These are phyloP conservation scores for Xylariales sp. DNA, from an alignment of 2,329 filamentous ascomycete genomes.

Conservation along the genomic window DNA sequence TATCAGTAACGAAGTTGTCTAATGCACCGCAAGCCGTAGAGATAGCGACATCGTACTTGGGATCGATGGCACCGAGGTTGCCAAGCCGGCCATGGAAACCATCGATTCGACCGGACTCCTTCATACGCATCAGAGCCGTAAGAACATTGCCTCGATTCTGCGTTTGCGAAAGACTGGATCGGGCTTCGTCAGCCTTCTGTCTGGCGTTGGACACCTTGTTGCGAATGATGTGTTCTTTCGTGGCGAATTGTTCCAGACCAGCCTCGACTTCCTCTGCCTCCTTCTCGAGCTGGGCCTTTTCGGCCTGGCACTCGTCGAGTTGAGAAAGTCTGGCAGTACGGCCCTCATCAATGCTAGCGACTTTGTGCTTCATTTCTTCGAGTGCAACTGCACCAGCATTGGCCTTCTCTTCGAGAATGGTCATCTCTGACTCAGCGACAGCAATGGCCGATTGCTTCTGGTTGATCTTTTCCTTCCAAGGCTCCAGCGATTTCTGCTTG, in stretches of 20 bases:
- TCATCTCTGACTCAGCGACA: slow-evolving; percentile 89
- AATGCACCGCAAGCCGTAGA: slow-evolving; percentile 90
- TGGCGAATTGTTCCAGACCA: slow-evolving; percentile 66
- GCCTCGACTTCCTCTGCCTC: slow-evolving; percentile 67
- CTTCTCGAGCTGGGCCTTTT: slow-evolving; percentile 68
- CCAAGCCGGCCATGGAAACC: slow-evolving; percentile 95
- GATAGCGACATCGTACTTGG: slow-evolving; percentile 95
- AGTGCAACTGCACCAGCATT: slow-evolving; percentile 82
- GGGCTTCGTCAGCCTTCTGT: slow-evolving; percentile 93
- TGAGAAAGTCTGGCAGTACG: slow-evolving; percentile 67
- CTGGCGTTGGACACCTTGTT: slow-evolving; percentile 82
- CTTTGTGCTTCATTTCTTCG: slow-evolving; percentile 77
- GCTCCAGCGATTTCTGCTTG: slow-evolving; percentile 92
- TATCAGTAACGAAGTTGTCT: slow-evolving; percentile 95
- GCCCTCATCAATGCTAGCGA: slow-evolving; percentile 66
- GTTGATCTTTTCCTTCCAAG: slow-evolving; percentile 96
- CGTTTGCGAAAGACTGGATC: slow-evolving; percentile 81
- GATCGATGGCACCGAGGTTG: slow-evolving; percentile 88
- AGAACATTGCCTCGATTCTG: slow-evolving; percentile 93
- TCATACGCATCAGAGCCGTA: slow-evolving; percentile 86
- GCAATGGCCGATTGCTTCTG: slow-evolving; percentile 92
- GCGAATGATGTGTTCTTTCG: slow-evolving; percentile 77
- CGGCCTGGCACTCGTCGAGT: slow-evolving; percentile 68
- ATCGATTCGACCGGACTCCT: slow-evolving; percentile 92
- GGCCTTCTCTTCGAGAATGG: slow-evolving; percentile 84